Evolutionary conservation across 257 asterid genomes (phyloP), one percentile per base, ranked within the genome.

Genomic region (Lycium ferocissimum): DNA sequence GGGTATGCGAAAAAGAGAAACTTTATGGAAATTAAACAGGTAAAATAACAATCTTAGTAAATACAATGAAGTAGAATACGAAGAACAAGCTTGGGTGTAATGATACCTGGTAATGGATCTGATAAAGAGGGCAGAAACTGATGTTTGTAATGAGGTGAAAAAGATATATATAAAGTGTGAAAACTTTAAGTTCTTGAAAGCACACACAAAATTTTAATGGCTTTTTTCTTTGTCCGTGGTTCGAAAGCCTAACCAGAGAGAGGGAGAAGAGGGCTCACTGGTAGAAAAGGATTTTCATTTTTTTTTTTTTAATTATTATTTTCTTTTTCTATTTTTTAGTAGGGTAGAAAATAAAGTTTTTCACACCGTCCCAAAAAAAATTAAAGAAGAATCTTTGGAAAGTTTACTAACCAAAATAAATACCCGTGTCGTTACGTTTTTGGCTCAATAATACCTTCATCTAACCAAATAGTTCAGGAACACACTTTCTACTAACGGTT

Each of bases 81-180:
- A 26, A 51, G 38, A 76, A 76, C 15, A 76, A 40, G 47, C 9
- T 53, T 26, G 3, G 22, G 47, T 53, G 13, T 17, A 76, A 76
- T 76, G 63, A 76, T 26, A 26, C 82, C 82, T 76, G 82, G n/a
- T 53, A 76, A 15, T 76, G 65, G 82, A 76, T 76, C 82, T 76
- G 20, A 13, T 3, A 49, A 51, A 11, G 63, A 76, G 63, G 14
- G 18, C 0, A 76, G 10, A 5, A 73, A 11, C 3, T 37, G 51
- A 17, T 38, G 33, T 38, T 38, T 70, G 53, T 17, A 3, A 76
- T 26, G 0, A 62, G 15, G 15, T 62, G 70, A 62, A 59, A 59
- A 59, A 2, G n/a, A n/a, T n/a, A n/a, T 7, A 7, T 18, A n/a
- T 7, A 3, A 40, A 40, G 66, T 18, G 33, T 59, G 12, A 75